Percentiles rank a stretch among this genome's conserved stretches.
Conservation (phyloP, 2,329 filamentous ascomycete species). For the Mycosphaerelloides madeirae region DNA sequence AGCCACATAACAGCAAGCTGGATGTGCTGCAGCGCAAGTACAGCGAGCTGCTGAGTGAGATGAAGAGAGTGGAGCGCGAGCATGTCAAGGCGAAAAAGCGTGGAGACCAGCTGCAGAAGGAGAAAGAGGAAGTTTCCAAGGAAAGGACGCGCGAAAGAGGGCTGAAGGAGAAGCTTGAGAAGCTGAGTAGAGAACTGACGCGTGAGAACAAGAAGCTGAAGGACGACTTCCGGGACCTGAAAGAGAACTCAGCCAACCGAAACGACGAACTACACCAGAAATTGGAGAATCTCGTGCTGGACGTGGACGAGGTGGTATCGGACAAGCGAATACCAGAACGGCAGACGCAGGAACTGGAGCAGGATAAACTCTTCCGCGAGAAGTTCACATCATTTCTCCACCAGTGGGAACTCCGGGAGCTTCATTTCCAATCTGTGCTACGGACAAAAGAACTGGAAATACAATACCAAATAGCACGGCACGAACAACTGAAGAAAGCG, state of each 20-base stretch:
- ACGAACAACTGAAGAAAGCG: constrained; percentile 83
- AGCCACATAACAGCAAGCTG: constrained; percentile 86
- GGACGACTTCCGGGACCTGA: constrained; percentile 81
- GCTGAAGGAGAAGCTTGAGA: constrained; percentile 94
- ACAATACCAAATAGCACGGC: constrained; percentile 81
- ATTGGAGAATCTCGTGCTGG: constrained; percentile 71
- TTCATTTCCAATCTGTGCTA: constrained; percentile 88
- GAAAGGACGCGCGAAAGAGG: constrained; percentile 86
- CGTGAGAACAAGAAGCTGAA: constrained; percentile 98
- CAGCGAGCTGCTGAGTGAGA: constrained; percentile 83
- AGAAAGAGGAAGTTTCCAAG: constrained; percentile 82
- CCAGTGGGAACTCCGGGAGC: constrained; percentile 90
- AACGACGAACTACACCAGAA: constrained; percentile 80
- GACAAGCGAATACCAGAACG: constrained; percentile 74
- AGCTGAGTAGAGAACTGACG: constrained; percentile 87
- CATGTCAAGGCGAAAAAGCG: constrained; percentile 95
- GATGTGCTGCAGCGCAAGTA: constrained; percentile 87
- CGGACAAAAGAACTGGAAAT: constrained; percentile 95
- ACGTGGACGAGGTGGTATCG: constrained; percentile 83
- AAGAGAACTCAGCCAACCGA: constrained; percentile 78
- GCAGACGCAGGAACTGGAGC: constrained; percentile 77
- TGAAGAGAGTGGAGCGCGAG: constrained; percentile 92
- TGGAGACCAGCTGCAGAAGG: constrained; percentile 89
- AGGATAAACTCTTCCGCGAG: constrained; percentile 76
- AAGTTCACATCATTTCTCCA: constrained; percentile 95